Evolutionary conservation across 2,329 filamentous ascomycete genomes (phyloP), one percentile per base, ranked within the genome.

Genomic region (Aureobasidium subglaciale): DNA sequence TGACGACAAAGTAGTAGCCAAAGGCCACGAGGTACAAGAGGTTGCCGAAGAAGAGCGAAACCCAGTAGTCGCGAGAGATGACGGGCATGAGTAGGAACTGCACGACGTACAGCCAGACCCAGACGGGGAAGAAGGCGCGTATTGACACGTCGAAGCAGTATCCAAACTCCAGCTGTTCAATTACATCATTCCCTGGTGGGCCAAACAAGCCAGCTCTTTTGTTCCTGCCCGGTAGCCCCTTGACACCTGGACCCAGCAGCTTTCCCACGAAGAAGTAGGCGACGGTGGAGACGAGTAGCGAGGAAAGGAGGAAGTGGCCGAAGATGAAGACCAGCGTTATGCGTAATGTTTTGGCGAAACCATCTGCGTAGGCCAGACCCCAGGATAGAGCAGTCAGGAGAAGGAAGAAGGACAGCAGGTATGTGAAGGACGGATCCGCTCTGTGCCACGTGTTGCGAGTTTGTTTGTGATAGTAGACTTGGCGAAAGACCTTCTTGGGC

Each of bases 61-160:
- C 67, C 77, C 77, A 80, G 63, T 78, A 78, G 58, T 79, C 72
- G 46, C 72, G 75, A 1, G 76, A 74, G 38, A 82, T 72, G 37
- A 86, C 68, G 18, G 84, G 84, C 70, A 86, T 82, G 58, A 85
- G 77, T 38, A 87, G 69, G 67, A 86, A 87, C 63, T 86, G 84
- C 37, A 86, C 70, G 45, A 85, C 81, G 61, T 85, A 85, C 24
- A 87, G 73, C 64, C 85, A 83, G 24, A 84, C 75, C 75, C 84
- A 86, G 4, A 86, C 75, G 0, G 84, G 83, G 61, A 86, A 83
- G 68, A 85, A 87, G 0, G 83, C 83, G 34, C 84, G 75, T 35
- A 85, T 86, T 0, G 81, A 79, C 18, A 85, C 84, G 71, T 87
- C 84, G 70, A 86, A 86, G 67, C 84, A 86, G 66, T 87, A 87